A percentile compares a stretch with the other conserved stretches of the same genome.
Evolutionary conservation across 2,329 filamentous ascomycete genomes (phyloP).

Genomic region (Aspergillus piperis): DNA sequence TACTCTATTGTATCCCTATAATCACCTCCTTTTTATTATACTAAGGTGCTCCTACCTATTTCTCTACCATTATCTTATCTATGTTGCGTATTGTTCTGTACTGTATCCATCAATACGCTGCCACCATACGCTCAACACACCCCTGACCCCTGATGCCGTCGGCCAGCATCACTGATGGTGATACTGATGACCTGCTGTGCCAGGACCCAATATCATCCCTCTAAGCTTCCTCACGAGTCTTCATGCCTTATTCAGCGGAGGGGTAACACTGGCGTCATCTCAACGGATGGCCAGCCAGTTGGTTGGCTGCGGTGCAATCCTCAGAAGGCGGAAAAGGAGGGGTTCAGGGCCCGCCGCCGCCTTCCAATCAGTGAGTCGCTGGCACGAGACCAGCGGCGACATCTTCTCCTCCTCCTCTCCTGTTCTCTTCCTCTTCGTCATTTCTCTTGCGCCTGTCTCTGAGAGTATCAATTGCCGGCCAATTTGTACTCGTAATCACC

Average conservation of each 20-base stretch:
- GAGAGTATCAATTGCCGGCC: conserved; percentile 21
- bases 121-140: too few relatives aligned
- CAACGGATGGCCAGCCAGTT: not conserved
- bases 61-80: too few relatives aligned
- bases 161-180: too few relatives aligned
- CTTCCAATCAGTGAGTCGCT: conserved; percentile 17
- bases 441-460: conserved; percentile 9
- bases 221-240: not conserved
- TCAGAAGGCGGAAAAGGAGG: conserved; percentile 12
- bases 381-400: conserved; percentile 21
- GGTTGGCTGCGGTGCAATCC: not conserved
- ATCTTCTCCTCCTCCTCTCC: conserved; percentile 15
- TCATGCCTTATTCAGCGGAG: not conserved
- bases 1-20: too few relatives aligned
- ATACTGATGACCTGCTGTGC: too few relatives aligned
- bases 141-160: too few relatives aligned
- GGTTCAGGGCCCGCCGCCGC: conserved; percentile 12
- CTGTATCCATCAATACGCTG: too few relatives aligned
- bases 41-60: too few relatives aligned
- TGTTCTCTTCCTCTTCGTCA: conserved; percentile 16
- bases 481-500: conserved; percentile 16
- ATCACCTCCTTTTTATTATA: too few relatives aligned
- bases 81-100: too few relatives aligned
- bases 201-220: not conserved
- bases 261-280: conserved; percentile 3